A percentile compares a stretch with the other conserved stretches of the same genome.
Evolutionary conservation across 495 filamentous ascomycete species (phyloP).

Genomic region (Penicillium coprophilum): DNA sequence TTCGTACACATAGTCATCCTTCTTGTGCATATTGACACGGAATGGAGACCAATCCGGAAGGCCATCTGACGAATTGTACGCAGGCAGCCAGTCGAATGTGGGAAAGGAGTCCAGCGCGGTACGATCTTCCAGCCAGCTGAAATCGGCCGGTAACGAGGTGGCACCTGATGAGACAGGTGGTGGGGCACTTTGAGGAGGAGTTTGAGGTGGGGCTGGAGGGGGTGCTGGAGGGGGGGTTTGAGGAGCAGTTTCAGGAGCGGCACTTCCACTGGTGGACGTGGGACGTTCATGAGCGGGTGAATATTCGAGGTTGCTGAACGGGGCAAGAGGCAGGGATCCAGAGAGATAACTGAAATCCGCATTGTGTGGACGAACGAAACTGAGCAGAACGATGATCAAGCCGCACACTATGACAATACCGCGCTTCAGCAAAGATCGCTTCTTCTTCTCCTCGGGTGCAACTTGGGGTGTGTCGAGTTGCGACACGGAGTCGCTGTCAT

Average conservation of each 20-base stretch:
- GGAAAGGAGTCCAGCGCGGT: conserved; percentile 19
- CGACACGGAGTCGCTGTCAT: conserved; percentile 12
- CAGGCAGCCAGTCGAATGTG: conserved; percentile 18
- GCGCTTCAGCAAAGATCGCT: conserved; percentile 4
- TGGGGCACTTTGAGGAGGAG: neutral
- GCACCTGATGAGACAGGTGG: neutral
- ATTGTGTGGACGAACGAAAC: conserved; percentile 16
- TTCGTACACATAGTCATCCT: neutral
- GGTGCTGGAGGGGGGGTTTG: neutral
- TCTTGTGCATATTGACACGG: neutral
- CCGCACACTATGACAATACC: conserved; percentile 1
- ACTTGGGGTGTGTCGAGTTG: conserved; percentile 7
- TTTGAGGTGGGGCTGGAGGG: neutral
- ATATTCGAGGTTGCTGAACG: conserved; percentile 12
- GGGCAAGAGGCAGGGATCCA: conserved; percentile 15
- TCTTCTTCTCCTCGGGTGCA: neutral
- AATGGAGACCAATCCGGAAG: conserved; percentile 22
- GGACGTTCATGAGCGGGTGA: neutral
- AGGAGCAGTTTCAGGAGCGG: neutral
- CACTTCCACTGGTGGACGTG: neutral
- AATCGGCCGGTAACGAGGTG: conserved; percentile 1
- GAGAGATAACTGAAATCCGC: conserved; percentile 14
- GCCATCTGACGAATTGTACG: neutral
- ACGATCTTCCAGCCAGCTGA: conserved; percentile 13
- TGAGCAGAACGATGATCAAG: conserved; percentile 4